Evolutionary conservation across 306 rosid species (phyloP).

Genomic region (Prinsepia uniflora): DNA sequence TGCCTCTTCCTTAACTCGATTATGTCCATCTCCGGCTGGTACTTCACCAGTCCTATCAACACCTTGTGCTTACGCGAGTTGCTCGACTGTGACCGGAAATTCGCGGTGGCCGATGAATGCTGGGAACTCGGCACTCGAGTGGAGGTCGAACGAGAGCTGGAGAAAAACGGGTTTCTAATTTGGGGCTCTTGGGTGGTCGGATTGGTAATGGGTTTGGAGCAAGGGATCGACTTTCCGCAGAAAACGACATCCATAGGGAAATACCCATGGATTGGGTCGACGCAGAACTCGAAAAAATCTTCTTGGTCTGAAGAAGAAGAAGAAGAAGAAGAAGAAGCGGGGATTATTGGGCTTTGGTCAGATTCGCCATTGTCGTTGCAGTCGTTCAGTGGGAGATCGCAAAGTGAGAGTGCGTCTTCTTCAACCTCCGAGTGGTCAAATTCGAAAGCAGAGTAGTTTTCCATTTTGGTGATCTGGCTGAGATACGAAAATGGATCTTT

Average conservation of each 20-base stretch:
- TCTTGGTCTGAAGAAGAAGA: slow-evolving; percentile 1
- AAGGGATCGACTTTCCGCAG: slow-evolving; percentile 30
- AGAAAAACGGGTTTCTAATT: background rate
- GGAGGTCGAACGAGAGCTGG: slow-evolving; percentile 1
- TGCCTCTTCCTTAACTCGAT: slow-evolving; percentile 42
- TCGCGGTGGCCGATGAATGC: background rate
- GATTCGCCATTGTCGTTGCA: background rate
- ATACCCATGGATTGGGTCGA: slow-evolving; percentile 3
- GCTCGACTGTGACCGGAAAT: slow-evolving; percentile 8
- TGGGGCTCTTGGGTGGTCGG: background rate
- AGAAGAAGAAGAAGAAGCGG: background rate
- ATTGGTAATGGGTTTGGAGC: background rate
- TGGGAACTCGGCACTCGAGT: background rate
- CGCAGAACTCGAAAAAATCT: slow-evolving; percentile 33
- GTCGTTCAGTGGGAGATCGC: slow-evolving; percentile 27
- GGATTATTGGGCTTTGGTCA: background rate
- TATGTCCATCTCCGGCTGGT: slow-evolving; percentile 40
- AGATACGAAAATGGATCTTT: too few species aligned
- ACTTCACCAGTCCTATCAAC: slow-evolving; percentile 34
- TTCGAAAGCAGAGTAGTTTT: background rate
- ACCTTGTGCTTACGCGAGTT: slow-evolving; percentile 26
- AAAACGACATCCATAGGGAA: slow-evolving; percentile 14
- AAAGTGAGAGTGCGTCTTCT: slow-evolving; percentile 39
- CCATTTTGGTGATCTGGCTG: background rate
- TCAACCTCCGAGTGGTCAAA: slow-evolving; percentile 6